A percentile compares a stretch with the other conserved stretches of the same genome.
phyloP scores from a whole-genome alignment of 768 basidiomycete species.

The Ephemerocybe angulata region DNA sequence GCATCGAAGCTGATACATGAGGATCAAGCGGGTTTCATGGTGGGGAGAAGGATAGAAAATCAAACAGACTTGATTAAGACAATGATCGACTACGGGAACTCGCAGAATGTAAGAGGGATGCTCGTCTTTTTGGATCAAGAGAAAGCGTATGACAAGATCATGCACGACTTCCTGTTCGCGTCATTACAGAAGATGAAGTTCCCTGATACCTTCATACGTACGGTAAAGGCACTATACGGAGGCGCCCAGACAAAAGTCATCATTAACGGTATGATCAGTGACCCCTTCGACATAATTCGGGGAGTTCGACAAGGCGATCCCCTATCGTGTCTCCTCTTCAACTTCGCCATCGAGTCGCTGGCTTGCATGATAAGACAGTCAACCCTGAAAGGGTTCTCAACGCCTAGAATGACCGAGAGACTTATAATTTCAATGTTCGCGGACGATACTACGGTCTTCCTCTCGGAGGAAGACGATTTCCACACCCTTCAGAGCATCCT shows the following conservation, averaged over 20 bases:
- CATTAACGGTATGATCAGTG: constrained; percentile 11
- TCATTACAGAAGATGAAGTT: not conserved
- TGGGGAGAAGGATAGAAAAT: not conserved
- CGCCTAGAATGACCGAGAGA: not conserved
- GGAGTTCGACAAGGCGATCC: constrained; percentile 2
- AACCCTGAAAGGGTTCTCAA: not conserved
- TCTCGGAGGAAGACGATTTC: not conserved
- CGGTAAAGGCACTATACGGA: not conserved
- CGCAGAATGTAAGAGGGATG: not conserved
- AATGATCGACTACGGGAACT: not conserved
- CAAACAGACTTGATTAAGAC: not conserved
- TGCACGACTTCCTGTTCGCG: not conserved
- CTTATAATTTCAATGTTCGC: not conserved
- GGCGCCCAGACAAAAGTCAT: not conserved
- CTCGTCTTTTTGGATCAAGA: not conserved
- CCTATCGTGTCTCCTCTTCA: not conserved
- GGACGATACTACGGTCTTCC: not conserved
- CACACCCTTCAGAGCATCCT: not conserved
- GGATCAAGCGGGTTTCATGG: constrained; percentile 5
- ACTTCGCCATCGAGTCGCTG: not conserved
- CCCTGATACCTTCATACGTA: not conserved
- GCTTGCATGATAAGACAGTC: not conserved
- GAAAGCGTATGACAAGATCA: not conserved
- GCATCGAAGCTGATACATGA: constrained; percentile 19
- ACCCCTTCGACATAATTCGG: not conserved